Base-by-base conservation (phyloP, 2,329 filamentous ascomycete species). In the Verticillium nubilum region DNA sequence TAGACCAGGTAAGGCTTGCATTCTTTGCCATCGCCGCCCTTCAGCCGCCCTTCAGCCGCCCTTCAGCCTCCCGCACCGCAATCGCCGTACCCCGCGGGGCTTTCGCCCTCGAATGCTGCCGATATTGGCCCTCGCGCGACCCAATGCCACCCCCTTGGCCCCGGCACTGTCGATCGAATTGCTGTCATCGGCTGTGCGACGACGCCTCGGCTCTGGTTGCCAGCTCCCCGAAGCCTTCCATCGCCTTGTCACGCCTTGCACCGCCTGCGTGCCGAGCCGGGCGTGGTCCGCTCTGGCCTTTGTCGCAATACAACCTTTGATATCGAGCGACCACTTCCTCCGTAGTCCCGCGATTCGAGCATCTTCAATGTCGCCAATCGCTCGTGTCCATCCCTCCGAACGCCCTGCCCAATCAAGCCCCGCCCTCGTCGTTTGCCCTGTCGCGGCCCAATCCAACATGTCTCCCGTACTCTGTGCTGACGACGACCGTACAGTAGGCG, bases 1-100 rank as follows among this genome's bases (percentile, higher is more conserved):
- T 73, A 79, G 82, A 78, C 78, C 80, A 84, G 82, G 82, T 85
- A 85, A 73, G 77, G 57, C 50, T 60, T 52, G 60, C 58, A 52
- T 57, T 61, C 57, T 47, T 47, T 47, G 42, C 57, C 31, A 54
- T 58, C 62, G 58, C 61, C 62, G 59, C 64, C 62, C 57, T 59
- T 61, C 58, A n/a, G n/a, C n/a, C n/a, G n/a, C n/a, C n/a, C n/a
- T n/a, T n/a, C n/a, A n/a, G 58, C 62, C 63, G 59, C 64, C 62
- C 57, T 60, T 61, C 58, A 47, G 42, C n/a, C 42, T 47, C 42
- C 42, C 19, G 42, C 19, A 25, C n/a, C 42, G 42, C 42, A 25
- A 25, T 19, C 29, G 37, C 27, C 33, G 31, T 60, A 47, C 63
- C 62, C 61, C 61, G 56, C 64, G 57, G 56, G 55, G 53, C 59